Base-by-base conservation (phyloP, 768 basidiomycete species). In the Crepidotus variabilis region DNA sequence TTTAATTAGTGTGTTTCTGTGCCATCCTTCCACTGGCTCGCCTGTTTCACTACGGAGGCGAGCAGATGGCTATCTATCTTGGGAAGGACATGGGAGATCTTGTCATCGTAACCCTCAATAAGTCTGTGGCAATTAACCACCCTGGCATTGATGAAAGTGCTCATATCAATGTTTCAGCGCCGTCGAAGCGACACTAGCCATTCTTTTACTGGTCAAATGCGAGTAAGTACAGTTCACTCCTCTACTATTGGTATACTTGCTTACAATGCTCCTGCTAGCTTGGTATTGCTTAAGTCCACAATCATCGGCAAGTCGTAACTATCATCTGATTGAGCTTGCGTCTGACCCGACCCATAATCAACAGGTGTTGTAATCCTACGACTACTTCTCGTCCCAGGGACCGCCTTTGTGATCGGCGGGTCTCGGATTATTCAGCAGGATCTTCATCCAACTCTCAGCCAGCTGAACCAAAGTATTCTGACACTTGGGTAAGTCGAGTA, bases 131-230 rank as follows among this genome's bases (percentile, higher is more conserved):
- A 21, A n/a, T 39, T 57, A 28, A 21, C 48, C n/a, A 32, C 13
- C 4, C 11, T 48, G 39, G 20, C 50, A 23, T 10, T 23, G 47
- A 32, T 16, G 7, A 14, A 56, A 34, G 32, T 36, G 60, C 39
- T 43, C 54, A 28, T 18, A 50, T 11, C 28, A 46, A 55, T 14
- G 28, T 28, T 28, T 21, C 55, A 88, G 87, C 63, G 72, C 81
- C 6, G 85, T 90, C 1, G 88, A 90, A 70, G 87, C 81, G 0
- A 85, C 86, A 0, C 70, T 90, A 6, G 85, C 86, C 0, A 84
- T 89, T 51, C 78, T 88, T 54, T 72, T 90, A 13, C 69, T 90
- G 20, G 60, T 65, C 18, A 81, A 79, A 68, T 86, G 86, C 82
- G 82, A 88, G 84, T 87, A 62, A 69, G 84, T 79, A 16, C 9